These are phyloP conservation scores for Spiraea crenata DNA, from an alignment of 331 rosid species.

Conservation along the genomic window DNA sequence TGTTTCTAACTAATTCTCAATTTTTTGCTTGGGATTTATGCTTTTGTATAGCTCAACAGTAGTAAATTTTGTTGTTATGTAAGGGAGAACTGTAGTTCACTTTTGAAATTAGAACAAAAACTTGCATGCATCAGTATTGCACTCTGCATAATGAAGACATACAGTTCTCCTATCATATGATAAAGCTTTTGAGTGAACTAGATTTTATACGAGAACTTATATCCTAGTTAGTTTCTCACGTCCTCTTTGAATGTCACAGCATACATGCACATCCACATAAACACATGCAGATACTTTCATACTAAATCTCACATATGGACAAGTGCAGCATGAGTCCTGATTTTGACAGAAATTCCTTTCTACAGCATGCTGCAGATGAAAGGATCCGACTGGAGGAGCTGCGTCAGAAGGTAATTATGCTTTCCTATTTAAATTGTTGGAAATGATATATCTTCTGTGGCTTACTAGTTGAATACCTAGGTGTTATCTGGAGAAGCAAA, in stretches of 20 bases:
- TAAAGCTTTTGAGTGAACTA: no score
- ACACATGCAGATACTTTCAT: neutral
- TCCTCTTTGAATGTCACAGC: neutral
- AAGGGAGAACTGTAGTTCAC: constrained; percentile 1
- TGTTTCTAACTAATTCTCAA: neutral
- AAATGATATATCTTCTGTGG: constrained; percentile 21
- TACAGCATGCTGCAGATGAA: constrained; percentile 97
- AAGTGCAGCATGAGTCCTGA: constrained; percentile 25
- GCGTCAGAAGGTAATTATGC: constrained; percentile 64
- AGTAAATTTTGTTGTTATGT: constrained; percentile 2
- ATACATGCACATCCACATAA: neutral
- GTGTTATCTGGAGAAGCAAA: constrained; percentile 83
- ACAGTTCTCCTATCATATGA: no score
- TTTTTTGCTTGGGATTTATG: constrained; percentile 2
- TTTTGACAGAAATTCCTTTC: constrained; percentile 21
- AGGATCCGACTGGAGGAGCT: constrained; percentile 88
- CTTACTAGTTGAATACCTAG: constrained; percentile 42
- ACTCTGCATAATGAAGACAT: neutral
- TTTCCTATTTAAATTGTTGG: constrained; percentile 25
- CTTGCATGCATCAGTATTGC: neutral
- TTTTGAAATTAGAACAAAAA: constrained; percentile 4
- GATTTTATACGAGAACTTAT: no score
- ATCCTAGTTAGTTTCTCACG: no score
- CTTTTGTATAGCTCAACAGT: neutral
- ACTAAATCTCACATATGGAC: neutral